These are phyloP conservation scores for Nitzschia sp. DNA, from an alignment of 108 stramenopile genomes.

Conservation along the genomic window DNA sequence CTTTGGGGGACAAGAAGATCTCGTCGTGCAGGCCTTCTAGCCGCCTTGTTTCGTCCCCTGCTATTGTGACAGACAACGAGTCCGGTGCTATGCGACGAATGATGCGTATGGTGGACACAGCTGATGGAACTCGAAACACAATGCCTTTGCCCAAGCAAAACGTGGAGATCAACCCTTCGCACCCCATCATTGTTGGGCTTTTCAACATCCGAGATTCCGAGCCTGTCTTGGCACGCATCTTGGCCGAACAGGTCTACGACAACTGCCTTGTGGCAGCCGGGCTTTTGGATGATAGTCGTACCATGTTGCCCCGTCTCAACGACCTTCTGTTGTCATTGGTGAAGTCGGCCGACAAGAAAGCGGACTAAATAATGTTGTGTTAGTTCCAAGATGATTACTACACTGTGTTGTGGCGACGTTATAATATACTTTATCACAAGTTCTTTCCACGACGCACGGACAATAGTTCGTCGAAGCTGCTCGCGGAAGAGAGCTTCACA, in stretches of 20 bases:
- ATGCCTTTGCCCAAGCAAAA: conserved; percentile 92
- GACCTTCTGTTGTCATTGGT: conserved; percentile 79
- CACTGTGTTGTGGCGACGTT: too few relatives aligned
- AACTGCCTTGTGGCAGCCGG: conserved; percentile 97
- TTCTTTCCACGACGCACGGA: too few relatives aligned
- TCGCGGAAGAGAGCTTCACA: too few relatives aligned
- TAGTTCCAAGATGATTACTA: too few relatives aligned
- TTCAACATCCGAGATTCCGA: conserved; percentile 60
- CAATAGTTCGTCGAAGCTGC: too few relatives aligned
- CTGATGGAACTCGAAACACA: conserved; percentile 63
- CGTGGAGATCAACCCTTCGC: conserved; percentile 95
- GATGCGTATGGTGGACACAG: conserved; percentile 96
- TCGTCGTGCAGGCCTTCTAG: conserved; percentile 77
- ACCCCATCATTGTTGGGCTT: conserved; percentile 89
- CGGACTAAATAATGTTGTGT: too few relatives aligned
- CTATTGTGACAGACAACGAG: conserved; percentile 97
- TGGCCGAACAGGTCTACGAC: conserved; percentile 95
- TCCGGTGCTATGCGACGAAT: conserved; percentile 92
- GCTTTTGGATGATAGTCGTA: conserved; percentile 90
- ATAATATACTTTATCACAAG: too few relatives aligned
- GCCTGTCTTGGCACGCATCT: conserved; percentile 68
- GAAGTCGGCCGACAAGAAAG: conserved; percentile 46
- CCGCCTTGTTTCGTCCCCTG: conserved; percentile 89
- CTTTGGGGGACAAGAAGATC: conserved; percentile 68
- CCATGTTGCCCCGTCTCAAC: conserved; percentile 93